Percentiles rank a stretch among this genome's conserved stretches.
phyloP scores from a whole-genome alignment of 2,329 filamentous ascomycete genomes.

The Penicillium oxalicum region DNA sequence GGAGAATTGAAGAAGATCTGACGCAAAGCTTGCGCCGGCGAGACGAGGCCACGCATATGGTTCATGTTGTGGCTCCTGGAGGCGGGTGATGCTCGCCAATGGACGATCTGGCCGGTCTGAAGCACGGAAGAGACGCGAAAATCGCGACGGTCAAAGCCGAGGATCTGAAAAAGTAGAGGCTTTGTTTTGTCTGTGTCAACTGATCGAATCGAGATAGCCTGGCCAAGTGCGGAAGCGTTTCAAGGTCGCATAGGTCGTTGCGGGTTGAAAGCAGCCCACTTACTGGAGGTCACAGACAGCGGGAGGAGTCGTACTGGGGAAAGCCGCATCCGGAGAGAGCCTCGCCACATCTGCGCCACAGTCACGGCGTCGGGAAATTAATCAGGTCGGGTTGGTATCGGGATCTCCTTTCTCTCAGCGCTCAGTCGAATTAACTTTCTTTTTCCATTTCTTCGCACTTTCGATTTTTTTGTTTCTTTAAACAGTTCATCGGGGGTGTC shows the following conservation, averaged over 20 bases:
- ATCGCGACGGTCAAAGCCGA: no score
- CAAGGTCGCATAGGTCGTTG: no score
- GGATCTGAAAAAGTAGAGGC: no score
- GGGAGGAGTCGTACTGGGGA: conserved; percentile 1
- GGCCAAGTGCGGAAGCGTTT: no score
- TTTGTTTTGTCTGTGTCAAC: no score
- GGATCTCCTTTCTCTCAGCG: conserved; percentile 18
- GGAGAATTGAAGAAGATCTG: conserved; percentile 24
- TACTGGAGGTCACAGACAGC: no score
- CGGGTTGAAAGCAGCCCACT: no score
- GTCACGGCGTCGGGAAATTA: conserved; percentile 11
- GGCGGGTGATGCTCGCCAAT: neutral
- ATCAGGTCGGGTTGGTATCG: neutral
- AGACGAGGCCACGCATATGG: conserved; percentile 29
- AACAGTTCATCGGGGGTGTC: no score
- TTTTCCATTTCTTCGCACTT: conserved; percentile 6
- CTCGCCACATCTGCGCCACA: conserved; percentile 23
- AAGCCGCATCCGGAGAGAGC: conserved; percentile 13
- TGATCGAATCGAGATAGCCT: no score
- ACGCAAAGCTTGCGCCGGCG: conserved; percentile 28
- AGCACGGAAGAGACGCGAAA: neutral
- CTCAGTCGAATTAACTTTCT: conserved; percentile 9
- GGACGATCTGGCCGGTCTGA: neutral
- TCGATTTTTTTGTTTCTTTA: neutral
- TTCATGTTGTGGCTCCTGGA: conserved; percentile 19